phyloP scores from a whole-genome alignment of 805 yeast species.

The Yarrowia divulgata region DNA sequence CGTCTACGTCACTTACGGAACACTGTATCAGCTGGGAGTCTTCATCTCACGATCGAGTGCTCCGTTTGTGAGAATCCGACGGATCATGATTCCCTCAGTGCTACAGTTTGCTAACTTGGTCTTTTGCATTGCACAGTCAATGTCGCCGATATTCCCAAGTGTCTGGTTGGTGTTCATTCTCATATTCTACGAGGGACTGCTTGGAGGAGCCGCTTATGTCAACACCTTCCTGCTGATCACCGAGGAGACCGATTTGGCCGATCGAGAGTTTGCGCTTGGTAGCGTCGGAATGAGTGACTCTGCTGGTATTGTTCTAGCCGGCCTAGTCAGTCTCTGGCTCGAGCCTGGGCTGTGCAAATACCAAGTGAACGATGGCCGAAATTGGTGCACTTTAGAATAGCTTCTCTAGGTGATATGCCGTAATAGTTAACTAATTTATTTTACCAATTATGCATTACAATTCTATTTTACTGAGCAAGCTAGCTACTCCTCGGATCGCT shows the following conservation, averaged over 20 bases:
- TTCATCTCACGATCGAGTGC: slow-evolving; percentile 89
- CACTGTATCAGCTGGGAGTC: slow-evolving; percentile 90
- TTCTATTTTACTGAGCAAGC: slow-evolving; percentile 12
- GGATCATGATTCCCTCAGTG: slow-evolving; percentile 66
- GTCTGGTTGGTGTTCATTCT: slow-evolving; percentile 69
- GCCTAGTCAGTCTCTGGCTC: slow-evolving; percentile 72
- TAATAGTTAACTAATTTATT: not conserved
- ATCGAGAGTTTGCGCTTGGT: slow-evolving; percentile 82
- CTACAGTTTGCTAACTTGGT: slow-evolving; percentile 72
- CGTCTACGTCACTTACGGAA: slow-evolving; percentile 88
- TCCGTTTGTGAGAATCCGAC: slow-evolving; percentile 63
- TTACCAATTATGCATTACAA: slow-evolving; percentile 21
- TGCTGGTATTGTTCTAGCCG: slow-evolving; percentile 84
- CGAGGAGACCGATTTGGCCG: slow-evolving; percentile 59
- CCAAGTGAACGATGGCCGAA: slow-evolving; percentile 76
- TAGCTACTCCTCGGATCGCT: slow-evolving; percentile 25
- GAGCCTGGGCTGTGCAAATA: slow-evolving; percentile 75
- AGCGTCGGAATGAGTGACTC: slow-evolving; percentile 85
- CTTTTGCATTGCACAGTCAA: slow-evolving; percentile 68
- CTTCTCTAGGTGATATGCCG: not conserved
- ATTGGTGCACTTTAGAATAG: slow-evolving; percentile 64
- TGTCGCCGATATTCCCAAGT: slow-evolving; percentile 61
- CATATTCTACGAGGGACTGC: slow-evolving; percentile 81
- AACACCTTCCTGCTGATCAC: slow-evolving; percentile 83
- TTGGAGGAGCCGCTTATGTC: slow-evolving; percentile 91